Evolutionary conservation across 139 green algal species (phyloP).

Genomic region (Coelastrella sp.): DNA sequence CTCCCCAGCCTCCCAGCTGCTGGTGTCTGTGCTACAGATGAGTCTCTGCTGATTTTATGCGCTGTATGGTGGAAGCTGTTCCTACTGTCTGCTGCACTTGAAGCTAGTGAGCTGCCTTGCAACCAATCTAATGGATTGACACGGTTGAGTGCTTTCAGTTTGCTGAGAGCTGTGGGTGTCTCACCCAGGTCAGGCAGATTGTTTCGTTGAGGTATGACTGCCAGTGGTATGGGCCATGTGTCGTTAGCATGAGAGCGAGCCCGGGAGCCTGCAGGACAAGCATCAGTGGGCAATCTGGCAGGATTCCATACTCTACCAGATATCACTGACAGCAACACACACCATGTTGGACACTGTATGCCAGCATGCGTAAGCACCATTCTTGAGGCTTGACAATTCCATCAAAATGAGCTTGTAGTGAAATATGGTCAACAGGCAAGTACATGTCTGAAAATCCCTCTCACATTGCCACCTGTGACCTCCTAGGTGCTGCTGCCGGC

Average conservation of each 20-base stretch:
- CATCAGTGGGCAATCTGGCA: too few relatives aligned
- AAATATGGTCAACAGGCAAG: too few relatives aligned
- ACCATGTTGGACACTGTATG: too few relatives aligned
- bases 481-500: background rate
- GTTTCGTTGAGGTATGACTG: background rate
- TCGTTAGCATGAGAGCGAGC: background rate
- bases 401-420: too few relatives aligned
- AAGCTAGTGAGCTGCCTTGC: background rate
- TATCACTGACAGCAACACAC: too few relatives aligned
- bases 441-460: too few relatives aligned
- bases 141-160: background rate
- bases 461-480: too few relatives aligned
- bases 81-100: conserved; percentile 12
- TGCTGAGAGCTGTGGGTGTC: background rate
- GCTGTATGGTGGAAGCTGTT: background rate
- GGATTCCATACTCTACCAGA: too few relatives aligned
- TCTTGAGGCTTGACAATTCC: too few relatives aligned
- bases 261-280: background rate
- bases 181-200: background rate
- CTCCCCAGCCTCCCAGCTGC: too few relatives aligned
- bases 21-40: background rate
- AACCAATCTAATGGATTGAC: background rate
- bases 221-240: too few relatives aligned
- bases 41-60: background rate
- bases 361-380: too few relatives aligned